A percentile compares a stretch with the other conserved stretches of the same genome.
Conservation (phyloP, 2,329 filamentous ascomycete genomes). For the Diplocarpon mali region DNA sequence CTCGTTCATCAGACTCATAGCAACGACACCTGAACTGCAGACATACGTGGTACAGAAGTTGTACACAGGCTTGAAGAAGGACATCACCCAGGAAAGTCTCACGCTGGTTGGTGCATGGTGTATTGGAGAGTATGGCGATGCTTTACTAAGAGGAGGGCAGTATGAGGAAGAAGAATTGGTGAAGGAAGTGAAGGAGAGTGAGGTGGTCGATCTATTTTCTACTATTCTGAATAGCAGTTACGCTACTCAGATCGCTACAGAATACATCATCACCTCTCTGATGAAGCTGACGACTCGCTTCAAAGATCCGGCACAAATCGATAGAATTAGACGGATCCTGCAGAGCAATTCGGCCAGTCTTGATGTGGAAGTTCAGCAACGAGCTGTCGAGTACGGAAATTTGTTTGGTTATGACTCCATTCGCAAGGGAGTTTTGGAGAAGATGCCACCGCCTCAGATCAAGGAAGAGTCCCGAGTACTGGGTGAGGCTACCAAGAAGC, state of each 20-base stretch:
- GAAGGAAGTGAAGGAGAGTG: conserved; percentile 67
- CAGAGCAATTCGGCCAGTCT: conserved; percentile 72
- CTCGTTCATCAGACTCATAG: conserved; percentile 90
- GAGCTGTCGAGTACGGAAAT: conserved; percentile 90
- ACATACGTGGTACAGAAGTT: conserved; percentile 95
- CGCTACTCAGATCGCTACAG: conserved; percentile 77
- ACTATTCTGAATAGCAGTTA: conserved; percentile 93
- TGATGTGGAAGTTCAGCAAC: conserved; percentile 91
- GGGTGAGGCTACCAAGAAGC: conserved; percentile 63
- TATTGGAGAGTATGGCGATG: conserved; percentile 92
- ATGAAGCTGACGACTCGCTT: conserved; percentile 92
- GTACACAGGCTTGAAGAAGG: conserved; percentile 81
- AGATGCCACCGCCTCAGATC: conserved; percentile 96
- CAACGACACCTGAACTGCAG: conserved; percentile 86
- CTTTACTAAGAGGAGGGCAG: conserved; percentile 75
- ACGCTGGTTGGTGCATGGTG: conserved; percentile 93
- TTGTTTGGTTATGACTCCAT: conserved; percentile 87
- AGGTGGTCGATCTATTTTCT: conserved; percentile 85
- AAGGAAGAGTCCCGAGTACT: conserved; percentile 89
- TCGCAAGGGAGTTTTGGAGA: conserved; percentile 81
- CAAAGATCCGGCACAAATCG: conserved; percentile 72
- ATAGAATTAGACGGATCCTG: conserved; percentile 71
- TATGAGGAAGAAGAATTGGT: conserved; percentile 93
- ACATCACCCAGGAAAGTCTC: conserved; percentile 93
- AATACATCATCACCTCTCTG: conserved; percentile 90